These are phyloP conservation scores for Aureobasidium sp. DNA, from an alignment of 2,329 filamentous ascomycete genomes.

Conservation along the genomic window DNA sequence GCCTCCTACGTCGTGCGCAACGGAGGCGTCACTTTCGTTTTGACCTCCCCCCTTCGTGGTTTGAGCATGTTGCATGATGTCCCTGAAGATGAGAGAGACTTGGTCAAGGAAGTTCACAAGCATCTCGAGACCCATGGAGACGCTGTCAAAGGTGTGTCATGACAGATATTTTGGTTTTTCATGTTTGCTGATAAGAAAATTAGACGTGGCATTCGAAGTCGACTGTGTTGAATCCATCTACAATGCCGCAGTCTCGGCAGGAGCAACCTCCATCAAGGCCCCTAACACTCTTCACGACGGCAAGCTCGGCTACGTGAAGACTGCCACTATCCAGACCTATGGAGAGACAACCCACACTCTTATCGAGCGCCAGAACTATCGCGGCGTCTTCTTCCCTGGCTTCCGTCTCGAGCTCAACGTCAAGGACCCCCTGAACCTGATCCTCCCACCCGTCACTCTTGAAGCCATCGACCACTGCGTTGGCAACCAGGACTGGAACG, in stretches of 20 bases:
- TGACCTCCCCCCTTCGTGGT: slow-evolving; percentile 67
- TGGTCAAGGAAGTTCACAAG: slow-evolving; percentile 66
- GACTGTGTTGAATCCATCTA: slow-evolving; percentile 81
- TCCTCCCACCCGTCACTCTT: slow-evolving; percentile 57
- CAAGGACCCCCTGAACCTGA: slow-evolving; percentile 37
- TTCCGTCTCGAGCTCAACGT: slow-evolving; percentile 49
- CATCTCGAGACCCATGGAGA: slow-evolving; percentile 86
- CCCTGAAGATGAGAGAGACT: slow-evolving; percentile 48
- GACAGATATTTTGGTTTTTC: neutral
- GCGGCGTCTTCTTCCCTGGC: slow-evolving; percentile 72
- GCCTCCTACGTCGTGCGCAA: slow-evolving; percentile 80
- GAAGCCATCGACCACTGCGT: slow-evolving; percentile 90
- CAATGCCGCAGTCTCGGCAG: slow-evolving; percentile 57
- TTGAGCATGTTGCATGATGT: slow-evolving; percentile 18
- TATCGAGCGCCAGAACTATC: slow-evolving; percentile 62
- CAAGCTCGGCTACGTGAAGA: slow-evolving; percentile 57
- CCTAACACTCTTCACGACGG: slow-evolving; percentile 52
- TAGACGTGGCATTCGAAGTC: slow-evolving; percentile 86
- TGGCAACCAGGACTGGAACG: slow-evolving; percentile 91
- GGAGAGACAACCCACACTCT: slow-evolving; percentile 94
- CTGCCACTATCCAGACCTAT: slow-evolving; percentile 81
- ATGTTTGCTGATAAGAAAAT: neutral
- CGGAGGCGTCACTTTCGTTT: slow-evolving; percentile 67
- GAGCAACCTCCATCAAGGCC: slow-evolving; percentile 52
- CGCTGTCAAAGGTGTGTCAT: slow-evolving; percentile 58